Evolutionary conservation across 78 protist species (phyloP).

Genomic region (Cavenderia fasciculata): DNA sequence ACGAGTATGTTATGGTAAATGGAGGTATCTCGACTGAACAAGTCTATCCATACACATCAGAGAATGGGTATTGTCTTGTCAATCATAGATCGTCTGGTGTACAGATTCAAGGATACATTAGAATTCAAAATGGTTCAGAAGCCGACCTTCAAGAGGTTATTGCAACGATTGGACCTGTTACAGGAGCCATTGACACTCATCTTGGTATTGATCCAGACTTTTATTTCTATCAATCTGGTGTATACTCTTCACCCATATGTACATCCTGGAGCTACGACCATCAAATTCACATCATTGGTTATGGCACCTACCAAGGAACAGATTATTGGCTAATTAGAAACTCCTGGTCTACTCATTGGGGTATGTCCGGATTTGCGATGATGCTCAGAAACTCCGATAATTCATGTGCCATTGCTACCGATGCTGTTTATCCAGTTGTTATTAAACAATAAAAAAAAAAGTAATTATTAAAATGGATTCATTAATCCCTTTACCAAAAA

Average conservation of each 20-base stretch:
- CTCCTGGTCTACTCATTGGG: constrained; percentile 10
- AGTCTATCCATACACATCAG: constrained; percentile 60
- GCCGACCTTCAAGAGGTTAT: constrained; percentile 30
- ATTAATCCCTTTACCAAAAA: too few relatives aligned
- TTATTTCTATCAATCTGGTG: constrained; percentile 88
- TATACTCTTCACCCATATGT: constrained; percentile 60
- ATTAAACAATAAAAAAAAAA: not conserved
- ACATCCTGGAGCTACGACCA: constrained; percentile 81
- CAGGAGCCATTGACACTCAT: constrained; percentile 90
- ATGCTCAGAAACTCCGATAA: not conserved
- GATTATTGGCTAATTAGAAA: constrained; percentile 16
- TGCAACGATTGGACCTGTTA: constrained; percentile 77
- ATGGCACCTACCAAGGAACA: constrained; percentile 8
- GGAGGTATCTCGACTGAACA: constrained; percentile 49
- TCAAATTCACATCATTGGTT: constrained; percentile 89
- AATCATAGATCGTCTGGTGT: not conserved
- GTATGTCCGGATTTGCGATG: not conserved
- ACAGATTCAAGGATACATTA: not conserved
- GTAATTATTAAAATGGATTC: too few relatives aligned
- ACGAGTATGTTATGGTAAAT: constrained; percentile 8
- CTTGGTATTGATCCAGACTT: constrained; percentile 60
- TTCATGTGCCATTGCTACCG: not conserved
- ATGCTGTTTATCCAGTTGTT: not conserved
- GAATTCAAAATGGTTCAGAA: constrained; percentile 48
- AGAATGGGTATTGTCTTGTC: not conserved